Evolutionary conservation across 768 basidiomycete genomes (phyloP), one percentile per base, ranked within the genome.

Genomic region (Hericium alpestre): DNA sequence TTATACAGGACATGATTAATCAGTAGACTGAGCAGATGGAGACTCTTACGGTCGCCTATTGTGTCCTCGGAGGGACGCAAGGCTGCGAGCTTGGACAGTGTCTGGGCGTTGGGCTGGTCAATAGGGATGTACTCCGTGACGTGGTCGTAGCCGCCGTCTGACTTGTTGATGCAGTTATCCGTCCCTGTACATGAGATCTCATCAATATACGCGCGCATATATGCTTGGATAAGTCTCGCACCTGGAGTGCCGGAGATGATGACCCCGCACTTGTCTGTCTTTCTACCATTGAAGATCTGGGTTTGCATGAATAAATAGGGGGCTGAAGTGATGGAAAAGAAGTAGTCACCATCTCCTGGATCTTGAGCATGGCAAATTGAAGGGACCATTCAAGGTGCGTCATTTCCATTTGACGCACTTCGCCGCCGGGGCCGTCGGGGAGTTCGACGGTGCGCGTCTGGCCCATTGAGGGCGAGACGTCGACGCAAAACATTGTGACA

Each of bases 241-340:
- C 92, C 81, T 69, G 90, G 83, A 2, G 86, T 82, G n/a, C 91
- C 94, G 65, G 92, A 93, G 2, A 86, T 71, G 50, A 96, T 78
- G 27, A 97, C 81, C n/a, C 92, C 90, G 66, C 92, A 91, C 66
- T 91, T 84, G 66, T 95, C 94, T 10, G 94, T 97, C 74, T 95
- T 96, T 43, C 94, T 78, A 13, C 86, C 89, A 62, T 88, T 83
- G 66, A 84, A 93, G 62, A 97, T 93, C 94, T 98, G 56, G 2
- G 18, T 22, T 20, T 40, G 38, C 9, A 32, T 32, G 32, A 1
- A 10, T 32, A 8, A 32, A 10, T 2, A 6, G 32, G 32, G 6
- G 32, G 32, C 32, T 2, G 32, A 9, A 10, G 8, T 10, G 6
- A 10, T 32, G 32, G 8, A 32, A 7, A 32, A 32, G 32, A 32